These are phyloP conservation scores for Sporothrix pseudoabietina DNA, from an alignment of 2,329 filamentous ascomycete genomes.

Conservation along the genomic window DNA sequence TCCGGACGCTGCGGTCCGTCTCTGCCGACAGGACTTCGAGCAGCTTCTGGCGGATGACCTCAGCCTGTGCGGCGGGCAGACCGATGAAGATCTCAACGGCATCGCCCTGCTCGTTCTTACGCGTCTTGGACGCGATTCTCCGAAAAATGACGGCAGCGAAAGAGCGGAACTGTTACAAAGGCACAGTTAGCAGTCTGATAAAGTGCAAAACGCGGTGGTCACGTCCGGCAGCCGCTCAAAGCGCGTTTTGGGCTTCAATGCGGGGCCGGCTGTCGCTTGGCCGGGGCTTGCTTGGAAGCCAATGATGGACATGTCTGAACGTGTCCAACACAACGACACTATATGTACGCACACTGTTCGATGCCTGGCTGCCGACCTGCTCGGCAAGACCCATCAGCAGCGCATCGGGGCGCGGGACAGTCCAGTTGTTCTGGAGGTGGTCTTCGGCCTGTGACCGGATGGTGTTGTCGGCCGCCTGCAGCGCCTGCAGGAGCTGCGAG, in stretches of 20 bases:
- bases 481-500: conserved; percentile 79
- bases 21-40: conserved; percentile 76
- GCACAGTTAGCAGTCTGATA: conserved; percentile 22
- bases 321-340: not conserved
- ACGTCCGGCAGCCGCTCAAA: not conserved
- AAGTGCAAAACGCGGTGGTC: not conserved
- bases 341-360: conserved; percentile 63
- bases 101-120: conserved; percentile 72
- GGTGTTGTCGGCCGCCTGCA: conserved; percentile 87
- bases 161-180: conserved; percentile 69
- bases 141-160: conserved; percentile 94
- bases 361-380: conserved; percentile 78
- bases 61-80: conserved; percentile 70
- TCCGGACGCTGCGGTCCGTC: conserved; percentile 72
- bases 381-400: conserved; percentile 92
- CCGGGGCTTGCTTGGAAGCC: too few species aligned
- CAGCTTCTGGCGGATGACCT: conserved; percentile 80
- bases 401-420: conserved; percentile 75
- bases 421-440: conserved; percentile 89
- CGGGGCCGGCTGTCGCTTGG: not conserved
- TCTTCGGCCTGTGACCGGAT: conserved; percentile 86
- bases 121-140: conserved; percentile 84
- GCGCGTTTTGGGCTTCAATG: not conserved
- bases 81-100: conserved; percentile 84
- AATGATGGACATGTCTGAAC: not conserved